Percentiles rank a stretch among this genome's conserved stretches.
These are phyloP conservation scores for Berkeleyomyces rouxiae DNA, from an alignment of 2,329 filamentous ascomycete genomes.

Conservation along the genomic window DNA sequence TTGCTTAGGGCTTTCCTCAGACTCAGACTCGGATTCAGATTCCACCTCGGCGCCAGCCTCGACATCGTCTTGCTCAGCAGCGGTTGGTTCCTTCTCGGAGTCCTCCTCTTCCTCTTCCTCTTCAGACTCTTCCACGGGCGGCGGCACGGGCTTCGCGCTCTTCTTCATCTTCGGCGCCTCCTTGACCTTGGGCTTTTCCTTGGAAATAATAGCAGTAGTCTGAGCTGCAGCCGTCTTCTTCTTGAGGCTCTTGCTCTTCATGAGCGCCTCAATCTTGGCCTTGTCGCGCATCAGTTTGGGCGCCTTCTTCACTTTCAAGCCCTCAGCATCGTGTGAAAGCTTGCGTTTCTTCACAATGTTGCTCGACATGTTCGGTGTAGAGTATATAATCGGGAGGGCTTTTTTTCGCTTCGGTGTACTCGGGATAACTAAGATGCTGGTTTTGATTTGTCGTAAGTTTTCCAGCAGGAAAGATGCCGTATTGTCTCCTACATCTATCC, in stretches of 20 bases:
- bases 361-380: not conserved
- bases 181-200: not conserved
- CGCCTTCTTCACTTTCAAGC: constrained; percentile 6
- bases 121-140: not conserved
- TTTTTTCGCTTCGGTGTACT: not conserved
- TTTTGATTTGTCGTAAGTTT: not conserved
- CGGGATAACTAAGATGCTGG: not conserved
- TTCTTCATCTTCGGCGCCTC: constrained; percentile 4
- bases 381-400: not conserved
- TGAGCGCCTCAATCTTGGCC: constrained; percentile 8
- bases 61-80: not conserved
- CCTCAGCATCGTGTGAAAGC: constrained; percentile 8
- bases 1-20: not conserved
- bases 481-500: not conserved
- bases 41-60: not conserved
- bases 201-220: not conserved
- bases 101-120: constrained; percentile 2
- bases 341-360: constrained; percentile 11
- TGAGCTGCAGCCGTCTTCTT: not conserved
- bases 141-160: not conserved
- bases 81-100: not conserved
- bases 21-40: constrained; percentile 12
- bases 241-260: constrained; percentile 5
- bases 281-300: not conserved
- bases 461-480: too few relatives aligned